Base-by-base conservation (phyloP, 257 asterid species). In the Mentha longifolia region DNA sequence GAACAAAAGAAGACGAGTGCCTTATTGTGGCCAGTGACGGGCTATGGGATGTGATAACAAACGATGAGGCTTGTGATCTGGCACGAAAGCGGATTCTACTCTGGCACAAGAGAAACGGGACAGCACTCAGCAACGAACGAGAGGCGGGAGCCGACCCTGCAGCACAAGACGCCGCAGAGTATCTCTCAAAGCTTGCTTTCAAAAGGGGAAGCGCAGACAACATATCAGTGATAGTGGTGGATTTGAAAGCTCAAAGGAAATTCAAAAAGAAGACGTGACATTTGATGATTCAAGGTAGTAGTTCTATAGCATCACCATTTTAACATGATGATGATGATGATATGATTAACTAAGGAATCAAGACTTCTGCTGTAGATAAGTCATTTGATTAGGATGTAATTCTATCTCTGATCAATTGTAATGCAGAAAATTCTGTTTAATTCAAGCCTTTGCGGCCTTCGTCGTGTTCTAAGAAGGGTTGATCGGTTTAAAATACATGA, bases 11-110 rank as follows among this genome's bases (percentile, higher is more conserved):
- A 64, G 88, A 84, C 6, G 88, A 84, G 67, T 84, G 88, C 65
- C 84, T 84, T 19, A 76, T 84, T n/a, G 71, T 84, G 15, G 88
- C 84, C 9, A 84, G 86, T 20, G 88, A 84, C 28, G 88, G 88
- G 11, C 76, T 84, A 17, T 84, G 88, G 86, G 88, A 84, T 17
- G 88, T 81, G 4, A 70, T 84, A 70, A 70, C 81, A 12, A 84
- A 84, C 7, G 83, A 81, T 22, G 86, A 84, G 79, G 88, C 80
- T 56, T 84, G 88, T 57, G 88, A 78, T 61, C 41, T 84, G 61
- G 88, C 86, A 2, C 74, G 88, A 58, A 78, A 61, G 59, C 64
- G 86, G 20, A 78, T 84, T 35, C 82, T 81, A 1, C 68, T 84
- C 16, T 84, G 88, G 88, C 84, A 84, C 74, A 84, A 84, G n/a